Evolutionary conservation across 768 basidiomycete genomes (phyloP), one percentile per base, ranked within the genome.

Genomic region (Hygrophoropsis aurantiaca): DNA sequence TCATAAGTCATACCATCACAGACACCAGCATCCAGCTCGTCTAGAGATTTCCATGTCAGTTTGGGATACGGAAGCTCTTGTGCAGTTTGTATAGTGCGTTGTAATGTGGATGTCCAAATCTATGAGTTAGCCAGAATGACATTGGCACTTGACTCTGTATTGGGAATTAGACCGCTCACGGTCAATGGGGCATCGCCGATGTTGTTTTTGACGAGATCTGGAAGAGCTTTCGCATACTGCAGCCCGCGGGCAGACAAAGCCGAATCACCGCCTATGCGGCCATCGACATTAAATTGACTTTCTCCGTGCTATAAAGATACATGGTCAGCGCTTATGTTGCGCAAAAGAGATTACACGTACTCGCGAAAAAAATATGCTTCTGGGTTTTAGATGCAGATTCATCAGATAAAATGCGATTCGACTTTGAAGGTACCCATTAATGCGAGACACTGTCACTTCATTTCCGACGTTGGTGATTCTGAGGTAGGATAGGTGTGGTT

Each of bases 1-100:
- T 92, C 87, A 57, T 99, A 99, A 4, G 97, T 98, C 97, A 99
- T 98, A 13, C 87, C 97, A 67, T 99, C 97, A 60, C 97, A 99
- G 26, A 99, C 97, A 20, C 97, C 97, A 7, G 97, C 97, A 65
- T 99, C 97, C 20, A 99, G 76, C 67, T 99, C 97, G 58, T 99
- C 97, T 43, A 99, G 71, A 2, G 92, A 93, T 66, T 99, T 99
- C 97, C 97, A 99, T 3, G 95, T 97, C 53, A 98, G 72, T 58
- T 98, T 97, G 38, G 85, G 76, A 61, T 92, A 97, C 1, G 87
- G 84, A 15, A 99, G 74, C 52, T 79, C 56, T 32, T 84, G 78
- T 3, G 82, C 94, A 0, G 95, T 99, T 62, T 97, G 92, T 15
- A 91, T 89, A 15, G 95, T 99, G 20, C 94, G 79, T 51, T 84